These are phyloP conservation scores for Solanum hybrid DNA, from an alignment of 305 asterid species.

Conservation along the genomic window DNA sequence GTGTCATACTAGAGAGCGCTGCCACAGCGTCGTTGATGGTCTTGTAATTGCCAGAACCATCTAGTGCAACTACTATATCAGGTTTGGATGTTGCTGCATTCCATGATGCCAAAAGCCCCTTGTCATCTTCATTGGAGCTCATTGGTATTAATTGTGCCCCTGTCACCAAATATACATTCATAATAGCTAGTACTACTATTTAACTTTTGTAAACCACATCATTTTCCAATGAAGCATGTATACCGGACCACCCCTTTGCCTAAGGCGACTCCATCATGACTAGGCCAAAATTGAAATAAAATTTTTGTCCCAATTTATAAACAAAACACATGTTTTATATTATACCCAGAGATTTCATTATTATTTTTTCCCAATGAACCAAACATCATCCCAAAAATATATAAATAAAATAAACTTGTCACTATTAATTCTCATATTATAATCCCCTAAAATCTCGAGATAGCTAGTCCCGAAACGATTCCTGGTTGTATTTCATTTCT, in stretches of 20 bases:
- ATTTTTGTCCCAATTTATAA: too few species aligned
- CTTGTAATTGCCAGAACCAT: conserved; percentile 56
- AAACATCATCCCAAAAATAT: neutral
- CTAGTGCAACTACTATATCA: conserved; percentile 60
- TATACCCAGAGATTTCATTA: neutral
- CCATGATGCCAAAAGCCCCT: conserved; percentile 47
- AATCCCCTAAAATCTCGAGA: neutral
- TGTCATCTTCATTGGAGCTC: conserved; percentile 4
- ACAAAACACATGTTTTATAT: neutral
- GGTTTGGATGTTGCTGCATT: conserved; percentile 40
- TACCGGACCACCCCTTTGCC: neutral
- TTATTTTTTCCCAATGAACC: neutral
- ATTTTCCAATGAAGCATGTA: neutral
- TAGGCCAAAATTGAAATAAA: neutral
- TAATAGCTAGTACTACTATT: neutral
- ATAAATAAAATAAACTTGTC: neutral
- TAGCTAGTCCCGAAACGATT: too few species aligned
- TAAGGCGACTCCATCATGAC: too few species aligned
- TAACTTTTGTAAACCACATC: neutral
- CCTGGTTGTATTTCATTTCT: too few species aligned
- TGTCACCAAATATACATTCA: neutral
- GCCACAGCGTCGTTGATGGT: conserved; percentile 56
- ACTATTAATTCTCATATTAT: neutral
- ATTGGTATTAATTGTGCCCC: conserved; percentile 8
- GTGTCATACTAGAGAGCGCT: conserved; percentile 25